Conservation (phyloP, 2,329 filamentous ascomycete genomes). For the Cercospora citrullina region DNA sequence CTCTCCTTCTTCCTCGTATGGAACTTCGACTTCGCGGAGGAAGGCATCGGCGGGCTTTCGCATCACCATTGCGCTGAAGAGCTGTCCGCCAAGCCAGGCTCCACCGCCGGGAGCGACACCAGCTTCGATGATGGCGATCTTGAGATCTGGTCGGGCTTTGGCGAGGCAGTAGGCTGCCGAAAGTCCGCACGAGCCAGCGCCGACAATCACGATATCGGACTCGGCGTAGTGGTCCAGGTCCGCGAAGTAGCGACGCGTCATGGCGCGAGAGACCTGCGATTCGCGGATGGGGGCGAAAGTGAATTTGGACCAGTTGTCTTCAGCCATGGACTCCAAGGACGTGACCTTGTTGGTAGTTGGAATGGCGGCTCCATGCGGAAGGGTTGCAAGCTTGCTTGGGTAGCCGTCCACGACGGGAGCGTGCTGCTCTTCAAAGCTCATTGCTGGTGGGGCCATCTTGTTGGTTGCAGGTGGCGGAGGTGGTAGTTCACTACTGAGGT, state of each 20-base stretch:
- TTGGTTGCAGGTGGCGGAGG: background rate
- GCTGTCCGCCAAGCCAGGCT: constrained; percentile 89
- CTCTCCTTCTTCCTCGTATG: constrained; percentile 78
- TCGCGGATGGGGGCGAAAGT: constrained; percentile 84
- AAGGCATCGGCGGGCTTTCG: constrained; percentile 88
- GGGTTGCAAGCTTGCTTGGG: constrained; percentile 50
- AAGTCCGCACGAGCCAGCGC: constrained; percentile 84
- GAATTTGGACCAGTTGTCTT: constrained; percentile 76
- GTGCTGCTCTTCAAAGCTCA: constrained; percentile 54
- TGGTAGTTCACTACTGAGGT: constrained; percentile 41
- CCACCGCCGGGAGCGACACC: constrained; percentile 84
- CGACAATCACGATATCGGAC: constrained; percentile 90
- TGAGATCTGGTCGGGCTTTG: constrained; percentile 80
- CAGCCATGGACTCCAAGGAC: constrained; percentile 62
- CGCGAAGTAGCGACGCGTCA: constrained; percentile 89
- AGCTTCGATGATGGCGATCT: constrained; percentile 88
- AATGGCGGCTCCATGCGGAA: constrained; percentile 39
- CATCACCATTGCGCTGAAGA: constrained; percentile 95
- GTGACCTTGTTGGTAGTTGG: constrained; percentile 40
- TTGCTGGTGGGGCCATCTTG: constrained; percentile 53
- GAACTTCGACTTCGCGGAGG: constrained; percentile 75
- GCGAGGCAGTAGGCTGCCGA: constrained; percentile 82
- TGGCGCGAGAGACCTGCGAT: constrained; percentile 84
- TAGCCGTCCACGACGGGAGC: constrained; percentile 26
- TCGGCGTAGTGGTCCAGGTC: constrained; percentile 89